Base-by-base conservation (phyloP, 148 eudicot species). In the Chenopodium formosanum region DNA sequence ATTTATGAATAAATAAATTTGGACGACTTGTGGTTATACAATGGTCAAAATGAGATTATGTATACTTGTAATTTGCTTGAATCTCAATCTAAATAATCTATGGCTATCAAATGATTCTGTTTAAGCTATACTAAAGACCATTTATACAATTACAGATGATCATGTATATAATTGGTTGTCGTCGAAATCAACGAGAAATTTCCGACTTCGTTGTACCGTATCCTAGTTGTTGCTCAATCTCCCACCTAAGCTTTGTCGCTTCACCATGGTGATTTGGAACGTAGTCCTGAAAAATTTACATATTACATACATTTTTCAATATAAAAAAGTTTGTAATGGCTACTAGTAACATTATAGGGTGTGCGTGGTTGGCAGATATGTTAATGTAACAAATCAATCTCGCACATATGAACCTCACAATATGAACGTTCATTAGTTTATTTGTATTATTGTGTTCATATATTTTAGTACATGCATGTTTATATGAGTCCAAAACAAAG, bases 201-300 rank as follows among this genome's bases (percentile, higher is more conserved):
- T 93, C 92, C 13, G 90, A 87, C 84, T 86, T 90, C 0, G 85
- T 70, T 65, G 85, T 73, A 10, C 84, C 79, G 78, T 86, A 91
- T 32, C 88, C 96, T 34, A 91, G 75, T 73, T 95, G 97, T 77
- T 95, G 97, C 88, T 94, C 99, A 86, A 90, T 90, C 81, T 95
- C 97, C 97, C 97, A 95, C 32, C 90, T 95, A 65, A 94, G 84
- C 87, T 86, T 89, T 2, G 91, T 78, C 27, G 83, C 84, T 65
- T 76, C 84, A 40, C 79, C 96, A 23, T 85, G 76, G 73, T 92
- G 89, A 64, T 87, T 77, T 4, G 98, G 97, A 47, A 82, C 88
- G 75, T 93, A 94, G 9, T 91, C 97, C 98, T 94, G 64, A 19
- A 46, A 11, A 40, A 0, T 5, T 40, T 40, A 4, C 7, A 40